Percentiles rank a stretch among this genome's conserved stretches.
phyloP scores from a whole-genome alignment of 768 basidiomycete genomes.

The Calocera cornea region DNA sequence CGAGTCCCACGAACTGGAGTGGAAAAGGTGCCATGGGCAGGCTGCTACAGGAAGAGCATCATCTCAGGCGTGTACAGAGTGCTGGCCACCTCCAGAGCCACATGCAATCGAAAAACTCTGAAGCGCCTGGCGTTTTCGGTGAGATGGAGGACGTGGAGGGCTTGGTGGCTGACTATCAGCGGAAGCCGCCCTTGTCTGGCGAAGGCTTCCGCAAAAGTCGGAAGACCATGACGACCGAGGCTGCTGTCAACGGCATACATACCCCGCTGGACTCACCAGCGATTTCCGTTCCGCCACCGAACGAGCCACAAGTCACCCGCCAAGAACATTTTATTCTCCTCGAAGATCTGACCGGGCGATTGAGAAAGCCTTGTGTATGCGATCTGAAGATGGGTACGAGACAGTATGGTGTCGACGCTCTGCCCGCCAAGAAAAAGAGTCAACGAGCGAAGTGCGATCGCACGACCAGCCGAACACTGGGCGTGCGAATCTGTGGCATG shows the following conservation, averaged over 20 bases:
- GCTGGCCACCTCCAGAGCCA: not conserved
- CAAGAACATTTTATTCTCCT: conserved; percentile 98
- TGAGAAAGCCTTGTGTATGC: conserved; percentile 87
- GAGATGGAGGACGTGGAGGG: not conserved
- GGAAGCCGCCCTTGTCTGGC: not conserved
- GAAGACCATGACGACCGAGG: not conserved
- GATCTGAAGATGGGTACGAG: conserved; percentile 99
- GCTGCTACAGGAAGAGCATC: not conserved
- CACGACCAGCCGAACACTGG: conserved; percentile 81
- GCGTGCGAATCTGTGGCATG: conserved; percentile 95
- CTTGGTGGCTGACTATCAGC: not conserved
- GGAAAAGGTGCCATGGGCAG: not conserved
- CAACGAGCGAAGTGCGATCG: conserved; percentile 97
- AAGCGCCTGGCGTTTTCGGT: not conserved
- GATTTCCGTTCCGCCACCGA: not conserved
- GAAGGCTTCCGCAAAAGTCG: conserved; percentile 1
- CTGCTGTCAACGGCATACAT: not conserved
- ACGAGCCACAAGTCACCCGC: conserved; percentile 45
- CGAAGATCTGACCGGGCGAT: conserved; percentile 90
- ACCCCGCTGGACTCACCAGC: not conserved
- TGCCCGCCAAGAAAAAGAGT: conserved; percentile 85
- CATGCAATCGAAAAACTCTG: not conserved
- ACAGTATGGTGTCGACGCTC: conserved; percentile 95
- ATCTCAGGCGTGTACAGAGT: not conserved
- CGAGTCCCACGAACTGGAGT: not conserved